A percentile compares a stretch with the other conserved stretches of the same genome.
These are phyloP conservation scores for Geotrichum restrictum DNA, from an alignment of 1,139 yeast species.

Conservation along the genomic window DNA sequence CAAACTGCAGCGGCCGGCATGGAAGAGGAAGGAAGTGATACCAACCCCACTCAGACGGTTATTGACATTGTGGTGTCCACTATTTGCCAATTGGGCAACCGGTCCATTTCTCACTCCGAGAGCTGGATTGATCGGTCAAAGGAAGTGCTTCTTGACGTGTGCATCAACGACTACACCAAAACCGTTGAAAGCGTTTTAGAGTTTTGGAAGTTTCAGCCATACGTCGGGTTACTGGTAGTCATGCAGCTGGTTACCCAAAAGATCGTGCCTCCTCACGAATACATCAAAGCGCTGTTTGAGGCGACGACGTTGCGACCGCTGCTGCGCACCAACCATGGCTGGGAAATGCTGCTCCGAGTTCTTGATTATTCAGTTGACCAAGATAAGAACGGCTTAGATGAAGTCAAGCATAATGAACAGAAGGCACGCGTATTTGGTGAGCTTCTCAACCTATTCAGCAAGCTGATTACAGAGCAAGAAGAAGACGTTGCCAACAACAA, in stretches of 20 bases:
- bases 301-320: conserved; percentile 13
- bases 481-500: too few species aligned
- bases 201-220: conserved; percentile 79
- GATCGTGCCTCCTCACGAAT: conserved; percentile 23
- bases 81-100: conserved; percentile 76
- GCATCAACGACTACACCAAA: conserved; percentile 17
- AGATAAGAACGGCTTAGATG: not conserved
- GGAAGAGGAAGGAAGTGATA: conserved; percentile 29
- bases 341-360: conserved; percentile 27
- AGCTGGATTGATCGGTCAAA: conserved; percentile 59
- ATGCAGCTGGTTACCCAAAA: conserved; percentile 55
- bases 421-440: conserved; percentile 14
- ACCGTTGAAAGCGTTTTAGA: conserved; percentile 63
- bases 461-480: conserved; percentile 22
- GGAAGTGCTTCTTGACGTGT: conserved; percentile 49
- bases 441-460: conserved; percentile 5
- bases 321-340: conserved; percentile 27
- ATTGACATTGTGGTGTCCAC: conserved; percentile 65
- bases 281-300: conserved; percentile 17
- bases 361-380: conserved; percentile 15
- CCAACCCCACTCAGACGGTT: conserved; percentile 47
- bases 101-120: conserved; percentile 84
- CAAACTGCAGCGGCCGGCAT: conserved; percentile 26
- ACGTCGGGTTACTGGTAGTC: conserved; percentile 69
- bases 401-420: conserved; percentile 3